Conservation (phyloP, 495 filamentous ascomycete genomes). For the Glarea lozoyensis region DNA sequence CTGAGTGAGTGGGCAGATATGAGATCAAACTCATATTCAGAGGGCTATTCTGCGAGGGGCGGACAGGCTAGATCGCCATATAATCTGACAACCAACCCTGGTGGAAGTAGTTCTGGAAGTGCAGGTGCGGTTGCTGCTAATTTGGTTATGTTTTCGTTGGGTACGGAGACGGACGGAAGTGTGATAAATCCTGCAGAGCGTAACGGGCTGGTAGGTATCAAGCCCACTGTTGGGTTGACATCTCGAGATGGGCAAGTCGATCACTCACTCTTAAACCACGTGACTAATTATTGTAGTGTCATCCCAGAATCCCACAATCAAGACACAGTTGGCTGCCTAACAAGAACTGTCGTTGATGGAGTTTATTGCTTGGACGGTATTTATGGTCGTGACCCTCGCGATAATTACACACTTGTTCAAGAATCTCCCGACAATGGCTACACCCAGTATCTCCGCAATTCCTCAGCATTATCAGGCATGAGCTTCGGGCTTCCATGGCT, state of each 20-base stretch:
- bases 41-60: constrained; percentile 57
- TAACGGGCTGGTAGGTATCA: constrained; percentile 58
- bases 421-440: constrained; percentile 46
- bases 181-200: constrained; percentile 64
- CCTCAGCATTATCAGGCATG: constrained; percentile 46
- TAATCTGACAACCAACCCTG: constrained; percentile 61
- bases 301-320: constrained; percentile 58
- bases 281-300: constrained; percentile 29
- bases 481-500: constrained; percentile 64
- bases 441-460: constrained; percentile 41
- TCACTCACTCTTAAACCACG: neutral
- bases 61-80: constrained; percentile 59
- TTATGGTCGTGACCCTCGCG: constrained; percentile 44
- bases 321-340: constrained; percentile 60
- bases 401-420: constrained; percentile 54
- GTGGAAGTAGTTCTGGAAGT: constrained; percentile 55
- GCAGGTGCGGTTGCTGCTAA: constrained; percentile 55
- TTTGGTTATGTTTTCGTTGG: constrained; percentile 50
- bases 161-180: constrained; percentile 70
- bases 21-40: constrained; percentile 61
- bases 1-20: constrained; percentile 70
- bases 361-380: constrained; percentile 58
- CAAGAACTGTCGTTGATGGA: constrained; percentile 56
- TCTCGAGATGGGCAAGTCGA: constrained; percentile 41
- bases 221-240: constrained; percentile 57